Conservation (phyloP, 1,284 basidiomycete species). For the Ceraceosorus bombacis region DNA sequence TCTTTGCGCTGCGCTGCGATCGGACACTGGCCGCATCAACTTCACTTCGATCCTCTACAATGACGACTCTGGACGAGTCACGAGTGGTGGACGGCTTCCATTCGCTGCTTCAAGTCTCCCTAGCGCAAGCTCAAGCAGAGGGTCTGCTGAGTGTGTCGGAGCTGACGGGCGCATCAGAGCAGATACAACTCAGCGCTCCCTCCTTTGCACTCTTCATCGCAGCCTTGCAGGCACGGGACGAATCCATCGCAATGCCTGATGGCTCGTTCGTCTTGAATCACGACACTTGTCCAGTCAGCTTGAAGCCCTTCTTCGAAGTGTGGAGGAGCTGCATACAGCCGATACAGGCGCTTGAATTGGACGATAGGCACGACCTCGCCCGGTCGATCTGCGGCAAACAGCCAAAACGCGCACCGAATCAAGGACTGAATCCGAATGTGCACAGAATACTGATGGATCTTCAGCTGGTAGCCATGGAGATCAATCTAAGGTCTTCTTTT, state of each 20-base stretch:
- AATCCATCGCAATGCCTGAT: slow-evolving; percentile 58
- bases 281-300: slow-evolving; percentile 58
- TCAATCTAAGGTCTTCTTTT: slow-evolving; percentile 7
- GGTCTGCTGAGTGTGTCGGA: slow-evolving; percentile 63
- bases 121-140: slow-evolving; percentile 67
- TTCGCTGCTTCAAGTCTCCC: slow-evolving; percentile 65
- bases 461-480: slow-evolving; percentile 10
- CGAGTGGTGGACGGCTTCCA: slow-evolving; percentile 66
- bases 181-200: slow-evolving; percentile 52
- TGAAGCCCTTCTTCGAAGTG: slow-evolving; percentile 61
- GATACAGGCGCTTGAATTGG: slow-evolving; percentile 60
- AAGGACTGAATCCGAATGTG: slow-evolving; percentile 68
- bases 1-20: too few relatives aligned
- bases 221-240: slow-evolving; percentile 60
- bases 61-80: neutral
- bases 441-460: slow-evolving; percentile 72
- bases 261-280: slow-evolving; percentile 54
- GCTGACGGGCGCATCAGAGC: slow-evolving; percentile 61
- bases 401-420: slow-evolving; percentile 93
- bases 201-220: slow-evolving; percentile 64
- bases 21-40: too few relatives aligned
- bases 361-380: slow-evolving; percentile 68
- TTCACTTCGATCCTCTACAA: too few relatives aligned
- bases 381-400: slow-evolving; percentile 64
- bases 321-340: slow-evolving; percentile 62